Evolutionary conservation across 1,284 basidiomycete genomes (phyloP).

Genomic region (Ganoderma lingzhi): DNA sequence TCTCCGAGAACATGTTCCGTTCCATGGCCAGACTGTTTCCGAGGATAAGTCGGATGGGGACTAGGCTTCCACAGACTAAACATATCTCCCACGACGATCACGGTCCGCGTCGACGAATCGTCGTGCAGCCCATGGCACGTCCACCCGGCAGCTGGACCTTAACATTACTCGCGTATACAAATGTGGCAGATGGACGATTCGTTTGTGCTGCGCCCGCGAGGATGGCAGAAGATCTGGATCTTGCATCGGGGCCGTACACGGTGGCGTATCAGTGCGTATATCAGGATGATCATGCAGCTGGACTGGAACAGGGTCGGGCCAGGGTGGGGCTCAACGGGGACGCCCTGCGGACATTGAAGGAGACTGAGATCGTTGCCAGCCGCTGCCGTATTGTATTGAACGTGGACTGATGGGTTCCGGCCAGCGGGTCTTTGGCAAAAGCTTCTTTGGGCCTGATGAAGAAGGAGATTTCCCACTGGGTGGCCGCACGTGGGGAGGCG

Average conservation of each 20-base stretch:
- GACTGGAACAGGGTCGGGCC: neutral
- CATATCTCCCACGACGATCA: slow-evolving; percentile 4
- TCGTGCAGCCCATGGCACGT: neutral
- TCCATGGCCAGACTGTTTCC: neutral
- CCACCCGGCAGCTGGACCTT: neutral
- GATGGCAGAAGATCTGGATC: neutral
- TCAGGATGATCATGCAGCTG: neutral
- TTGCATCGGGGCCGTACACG: neutral
- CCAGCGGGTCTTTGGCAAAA: neutral
- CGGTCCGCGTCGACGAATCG: neutral
- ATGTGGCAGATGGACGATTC: neutral
- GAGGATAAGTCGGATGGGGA: neutral
- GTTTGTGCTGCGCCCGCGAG: neutral
- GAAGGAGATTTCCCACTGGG: neutral
- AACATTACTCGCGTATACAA: neutral
- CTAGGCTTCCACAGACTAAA: neutral
- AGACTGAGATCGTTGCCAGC: slow-evolving; percentile 1
- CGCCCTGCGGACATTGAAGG: neutral
- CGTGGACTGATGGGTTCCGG: slow-evolving; percentile 2
- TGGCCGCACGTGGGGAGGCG: slow-evolving; percentile 4
- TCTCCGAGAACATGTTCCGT: neutral
- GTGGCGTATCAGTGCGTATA: neutral
- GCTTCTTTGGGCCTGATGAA: neutral
- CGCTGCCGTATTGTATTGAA: neutral
- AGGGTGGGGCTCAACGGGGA: neutral